phyloP scores from a whole-genome alignment of 2,329 filamentous ascomycete genomes.

The Aureobasidium zeae region DNA sequence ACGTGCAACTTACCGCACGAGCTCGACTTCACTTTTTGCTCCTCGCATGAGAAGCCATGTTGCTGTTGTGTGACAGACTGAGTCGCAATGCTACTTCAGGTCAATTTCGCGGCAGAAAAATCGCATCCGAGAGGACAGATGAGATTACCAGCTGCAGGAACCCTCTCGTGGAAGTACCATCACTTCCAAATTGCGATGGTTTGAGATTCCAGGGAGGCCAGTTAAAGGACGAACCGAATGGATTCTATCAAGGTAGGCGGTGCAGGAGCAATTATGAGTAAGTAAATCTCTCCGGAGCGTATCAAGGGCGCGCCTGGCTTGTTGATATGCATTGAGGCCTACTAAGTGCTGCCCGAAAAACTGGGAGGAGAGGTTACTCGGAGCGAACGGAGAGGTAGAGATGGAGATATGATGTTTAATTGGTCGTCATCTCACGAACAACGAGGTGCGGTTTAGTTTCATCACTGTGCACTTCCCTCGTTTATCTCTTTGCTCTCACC shows the following conservation, averaged over 20 bases:
- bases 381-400: constrained; percentile 1
- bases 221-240: too few relatives aligned
- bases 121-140: not conserved
- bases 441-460: constrained; percentile 1
- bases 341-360: not conserved
- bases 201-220: not conserved
- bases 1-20: constrained; percentile 11
- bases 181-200: constrained; percentile 7
- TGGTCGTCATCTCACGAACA: constrained; percentile 5
- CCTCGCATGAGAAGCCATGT: constrained; percentile 5
- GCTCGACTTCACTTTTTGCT: not conserved
- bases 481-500: constrained; percentile 8
- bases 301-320: not conserved
- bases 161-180: constrained; percentile 11
- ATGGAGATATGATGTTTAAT: not conserved
- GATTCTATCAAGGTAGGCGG: too few relatives aligned
- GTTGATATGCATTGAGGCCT: not conserved
- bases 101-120: too few relatives aligned
- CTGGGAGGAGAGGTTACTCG: not conserved
- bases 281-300: too few relatives aligned
- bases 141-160: constrained; percentile 4
- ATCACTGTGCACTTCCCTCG: constrained; percentile 10
- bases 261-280: too few relatives aligned
- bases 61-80: constrained; percentile 4
- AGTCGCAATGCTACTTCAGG: too few relatives aligned